These are phyloP conservation scores for Pseudocercospora macadamiae DNA, from an alignment of 2,329 filamentous ascomycete species.

Conservation along the genomic window DNA sequence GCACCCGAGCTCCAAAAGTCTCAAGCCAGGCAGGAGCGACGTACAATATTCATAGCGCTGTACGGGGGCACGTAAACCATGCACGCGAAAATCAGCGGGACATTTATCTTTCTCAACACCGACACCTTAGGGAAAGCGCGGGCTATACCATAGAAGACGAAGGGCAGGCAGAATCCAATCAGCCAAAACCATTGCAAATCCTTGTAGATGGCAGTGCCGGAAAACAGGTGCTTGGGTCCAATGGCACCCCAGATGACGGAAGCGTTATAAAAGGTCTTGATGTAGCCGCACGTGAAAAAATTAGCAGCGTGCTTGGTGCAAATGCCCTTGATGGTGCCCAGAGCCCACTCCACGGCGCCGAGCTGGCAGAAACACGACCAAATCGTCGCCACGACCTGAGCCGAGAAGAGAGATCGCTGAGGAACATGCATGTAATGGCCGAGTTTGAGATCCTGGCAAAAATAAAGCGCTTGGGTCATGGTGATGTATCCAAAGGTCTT, in stretches of 20 bases:
- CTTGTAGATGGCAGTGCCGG: constrained; percentile 73
- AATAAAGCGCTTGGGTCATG: constrained; percentile 48
- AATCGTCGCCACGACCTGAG: constrained; percentile 51
- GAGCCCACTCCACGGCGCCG: constrained; percentile 48
- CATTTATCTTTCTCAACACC: constrained; percentile 27
- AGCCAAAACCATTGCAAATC: constrained; percentile 81
- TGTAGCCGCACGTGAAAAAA: constrained; percentile 27
- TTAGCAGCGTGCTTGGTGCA: constrained; percentile 24
- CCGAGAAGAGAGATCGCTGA: constrained; percentile 46
- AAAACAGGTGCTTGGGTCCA: constrained; percentile 42
- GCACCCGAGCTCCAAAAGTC: not conserved
- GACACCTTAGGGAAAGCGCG: constrained; percentile 24
- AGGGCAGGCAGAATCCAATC: constrained; percentile 72
- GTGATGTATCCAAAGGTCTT: constrained; percentile 46
- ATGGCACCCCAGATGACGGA: constrained; percentile 32
- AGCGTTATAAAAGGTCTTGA: constrained; percentile 29
- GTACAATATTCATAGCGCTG: constrained; percentile 65
- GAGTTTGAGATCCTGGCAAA: constrained; percentile 46
- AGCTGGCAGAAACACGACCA: constrained; percentile 41
- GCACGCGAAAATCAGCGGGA: constrained; percentile 76
- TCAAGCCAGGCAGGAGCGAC: no score
- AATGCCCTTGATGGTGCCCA: constrained; percentile 40
- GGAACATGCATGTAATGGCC: constrained; percentile 50
- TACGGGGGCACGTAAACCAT: constrained; percentile 86
- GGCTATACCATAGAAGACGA: constrained; percentile 70